These are phyloP conservation scores for Phytophthora uliginosa DNA, from an alignment of 352 stramenopile genomes.

Conservation along the genomic window DNA sequence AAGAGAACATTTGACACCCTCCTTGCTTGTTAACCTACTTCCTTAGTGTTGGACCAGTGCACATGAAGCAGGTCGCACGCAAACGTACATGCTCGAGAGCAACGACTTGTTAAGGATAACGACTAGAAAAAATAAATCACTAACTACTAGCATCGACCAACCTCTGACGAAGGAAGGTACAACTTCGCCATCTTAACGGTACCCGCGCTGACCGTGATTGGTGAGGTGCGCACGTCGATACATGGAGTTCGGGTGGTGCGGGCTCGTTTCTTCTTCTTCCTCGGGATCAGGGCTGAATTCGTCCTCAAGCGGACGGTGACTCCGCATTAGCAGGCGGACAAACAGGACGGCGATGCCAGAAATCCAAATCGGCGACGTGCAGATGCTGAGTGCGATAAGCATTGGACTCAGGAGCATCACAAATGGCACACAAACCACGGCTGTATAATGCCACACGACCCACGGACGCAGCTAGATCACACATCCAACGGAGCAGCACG, in stretches of 20 bases:
- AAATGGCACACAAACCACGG: constrained; percentile 77
- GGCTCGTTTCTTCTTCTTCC: constrained; percentile 49
- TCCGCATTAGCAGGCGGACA: constrained; percentile 54
- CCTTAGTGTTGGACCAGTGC: neutral
- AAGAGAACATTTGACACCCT: neutral
- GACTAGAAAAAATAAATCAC: constrained; percentile 40
- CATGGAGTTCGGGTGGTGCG: constrained; percentile 58
- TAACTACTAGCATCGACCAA: constrained; percentile 30
- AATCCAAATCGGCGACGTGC: constrained; percentile 83
- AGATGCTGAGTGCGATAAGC: constrained; percentile 81
- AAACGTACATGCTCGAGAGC: neutral
- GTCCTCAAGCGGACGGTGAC: constrained; percentile 42
- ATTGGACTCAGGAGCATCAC: constrained; percentile 80
- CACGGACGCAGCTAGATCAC: constrained; percentile 55
- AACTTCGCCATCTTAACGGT: constrained; percentile 20
- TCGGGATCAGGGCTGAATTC: constrained; percentile 55
- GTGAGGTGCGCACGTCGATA: constrained; percentile 55
- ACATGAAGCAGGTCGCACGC: neutral
- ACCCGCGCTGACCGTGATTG: constrained; percentile 36
- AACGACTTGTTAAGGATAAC: constrained; percentile 23
- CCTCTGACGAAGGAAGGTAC: constrained; percentile 1
- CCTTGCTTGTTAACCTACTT: neutral
- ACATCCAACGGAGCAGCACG: neutral
- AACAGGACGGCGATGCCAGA: constrained; percentile 64
- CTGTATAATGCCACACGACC: constrained; percentile 77